Evolutionary conservation across 2,329 filamentous ascomycete genomes (phyloP).

Genomic region (Fusarium kyushuense): DNA sequence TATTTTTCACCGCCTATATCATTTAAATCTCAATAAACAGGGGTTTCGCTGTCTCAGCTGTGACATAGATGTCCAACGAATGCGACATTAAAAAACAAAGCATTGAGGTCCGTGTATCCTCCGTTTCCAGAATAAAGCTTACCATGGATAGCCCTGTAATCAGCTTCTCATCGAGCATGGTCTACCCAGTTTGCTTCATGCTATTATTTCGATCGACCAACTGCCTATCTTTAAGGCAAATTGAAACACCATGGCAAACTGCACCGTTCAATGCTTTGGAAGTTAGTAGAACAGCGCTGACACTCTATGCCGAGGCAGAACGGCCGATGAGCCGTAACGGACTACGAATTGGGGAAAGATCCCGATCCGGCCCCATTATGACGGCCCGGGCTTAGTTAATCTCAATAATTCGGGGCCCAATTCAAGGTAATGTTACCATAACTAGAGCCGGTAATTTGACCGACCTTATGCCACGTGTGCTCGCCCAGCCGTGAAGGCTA

Average conservation of each 20-base stretch:
- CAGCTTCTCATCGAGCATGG: not conserved
- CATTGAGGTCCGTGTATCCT: conserved; percentile 8
- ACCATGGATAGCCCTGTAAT: conserved; percentile 17
- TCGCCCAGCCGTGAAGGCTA: not conserved
- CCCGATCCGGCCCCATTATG: conserved; percentile 33
- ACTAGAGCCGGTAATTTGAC: conserved; percentile 11
- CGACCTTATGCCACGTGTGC: conserved; percentile 29
- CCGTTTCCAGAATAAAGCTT: conserved; percentile 8
- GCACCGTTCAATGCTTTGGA: not conserved
- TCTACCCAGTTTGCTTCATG: not conserved
- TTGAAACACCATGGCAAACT: too few relatives aligned
- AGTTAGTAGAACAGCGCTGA: not conserved
- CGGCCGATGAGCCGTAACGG: conserved; percentile 23
- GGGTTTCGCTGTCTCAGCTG: conserved; percentile 23
- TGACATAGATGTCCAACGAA: conserved; percentile 14
- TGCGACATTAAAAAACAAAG: conserved; percentile 7
- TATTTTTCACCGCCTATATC: conserved; percentile 29
- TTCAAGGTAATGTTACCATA: conserved; percentile 17
- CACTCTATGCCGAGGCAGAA: conserved; percentile 25
- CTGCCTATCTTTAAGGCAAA: not conserved
- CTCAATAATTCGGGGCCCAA: conserved; percentile 13
- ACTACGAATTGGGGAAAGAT: conserved; percentile 29
- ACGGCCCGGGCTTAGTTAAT: conserved; percentile 35
- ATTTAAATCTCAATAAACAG: conserved; percentile 6
- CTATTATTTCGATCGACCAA: not conserved